Evolutionary conservation across 2,329 filamentous ascomycete genomes (phyloP).

Genomic region (Exutisphaerella laricina): DNA sequence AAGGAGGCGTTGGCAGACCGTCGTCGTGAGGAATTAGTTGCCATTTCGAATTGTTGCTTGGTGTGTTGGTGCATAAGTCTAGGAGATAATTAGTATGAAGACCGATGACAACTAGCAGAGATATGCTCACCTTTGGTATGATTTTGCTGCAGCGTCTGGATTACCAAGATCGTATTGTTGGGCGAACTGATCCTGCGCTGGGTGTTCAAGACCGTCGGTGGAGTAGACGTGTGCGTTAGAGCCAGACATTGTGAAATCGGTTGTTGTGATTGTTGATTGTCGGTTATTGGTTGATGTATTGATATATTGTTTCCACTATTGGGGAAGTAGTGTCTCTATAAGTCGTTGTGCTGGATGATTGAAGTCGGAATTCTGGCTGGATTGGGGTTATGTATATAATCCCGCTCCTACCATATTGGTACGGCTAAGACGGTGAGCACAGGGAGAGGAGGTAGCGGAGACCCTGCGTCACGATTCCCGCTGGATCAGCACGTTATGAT

Average conservation of each 20-base stretch:
- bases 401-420: not conserved
- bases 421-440: slow-evolving; percentile 1
- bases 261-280: not conserved
- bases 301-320: too few species aligned
- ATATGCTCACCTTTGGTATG: slow-evolving; percentile 40
- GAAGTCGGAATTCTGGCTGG: not conserved
- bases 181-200: slow-evolving; percentile 40
- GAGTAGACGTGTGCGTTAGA: slow-evolving; percentile 9
- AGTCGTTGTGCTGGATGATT: not conserved
- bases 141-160: slow-evolving; percentile 37
- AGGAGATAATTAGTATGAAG: slow-evolving; percentile 7
- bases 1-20: slow-evolving; percentile 29
- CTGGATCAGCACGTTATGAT: slow-evolving; percentile 16
- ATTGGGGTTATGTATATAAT: not conserved
- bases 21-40: slow-evolving; percentile 42
- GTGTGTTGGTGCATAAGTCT: slow-evolving; percentile 49
- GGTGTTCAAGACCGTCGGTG: slow-evolving; percentile 9
- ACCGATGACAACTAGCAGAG: too few species aligned
- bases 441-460: slow-evolving; percentile 13
- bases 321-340: too few species aligned
- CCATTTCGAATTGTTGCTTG: slow-evolving; percentile 43
- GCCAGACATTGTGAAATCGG: slow-evolving; percentile 5
- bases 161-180: slow-evolving; percentile 41
- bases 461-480: slow-evolving; percentile 22
- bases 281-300: too few species aligned